Conservation (phyloP, 345 rosid genomes). For the Reutealis trisperma region DNA sequence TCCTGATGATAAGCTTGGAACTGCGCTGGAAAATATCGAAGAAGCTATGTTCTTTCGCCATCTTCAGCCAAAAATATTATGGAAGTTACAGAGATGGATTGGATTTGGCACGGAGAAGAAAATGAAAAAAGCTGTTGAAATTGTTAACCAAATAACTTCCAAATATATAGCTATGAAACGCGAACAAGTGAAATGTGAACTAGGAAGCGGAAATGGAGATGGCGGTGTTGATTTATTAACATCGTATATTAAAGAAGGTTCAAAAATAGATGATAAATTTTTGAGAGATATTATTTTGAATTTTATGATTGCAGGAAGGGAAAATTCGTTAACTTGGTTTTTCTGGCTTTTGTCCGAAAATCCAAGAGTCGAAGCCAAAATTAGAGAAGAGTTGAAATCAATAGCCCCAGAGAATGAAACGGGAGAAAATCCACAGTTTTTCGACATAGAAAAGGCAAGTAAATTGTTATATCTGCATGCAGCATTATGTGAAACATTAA, state of each 20-base stretch:
- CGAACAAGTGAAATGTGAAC: slow-evolving; percentile 16
- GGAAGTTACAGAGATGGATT: slow-evolving; percentile 63
- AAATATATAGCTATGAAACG: slow-evolving; percentile 47
- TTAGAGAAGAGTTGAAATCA: slow-evolving; percentile 42
- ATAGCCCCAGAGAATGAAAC: slow-evolving; percentile 13
- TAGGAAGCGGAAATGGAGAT: background rate
- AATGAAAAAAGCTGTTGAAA: slow-evolving; percentile 38
- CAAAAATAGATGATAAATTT: slow-evolving; percentile 37
- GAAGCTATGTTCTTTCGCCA: slow-evolving; percentile 61
- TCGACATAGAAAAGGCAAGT: slow-evolving; percentile 6
- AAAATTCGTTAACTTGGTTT: slow-evolving; percentile 69
- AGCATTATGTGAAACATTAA: slow-evolving; percentile 33
- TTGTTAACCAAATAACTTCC: slow-evolving; percentile 35
- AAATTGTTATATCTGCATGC: slow-evolving; percentile 44
- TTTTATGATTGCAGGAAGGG: slow-evolving; percentile 74
- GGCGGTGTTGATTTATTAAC: slow-evolving; percentile 47
- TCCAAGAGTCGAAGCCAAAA: slow-evolving; percentile 27
- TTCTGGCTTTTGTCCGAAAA: slow-evolving; percentile 60
- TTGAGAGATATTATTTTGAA: slow-evolving; percentile 62
- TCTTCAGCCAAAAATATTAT: slow-evolving; percentile 48
- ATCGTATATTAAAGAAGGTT: slow-evolving; percentile 22
- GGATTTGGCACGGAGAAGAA: slow-evolving; percentile 61
- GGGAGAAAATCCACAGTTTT: background rate
- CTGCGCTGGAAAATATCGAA: slow-evolving; percentile 57
- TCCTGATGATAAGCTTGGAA: slow-evolving; percentile 42